These are phyloP conservation scores for Pyrenophora seminiperda DNA, from an alignment of 2,329 filamentous ascomycete genomes.

Conservation along the genomic window DNA sequence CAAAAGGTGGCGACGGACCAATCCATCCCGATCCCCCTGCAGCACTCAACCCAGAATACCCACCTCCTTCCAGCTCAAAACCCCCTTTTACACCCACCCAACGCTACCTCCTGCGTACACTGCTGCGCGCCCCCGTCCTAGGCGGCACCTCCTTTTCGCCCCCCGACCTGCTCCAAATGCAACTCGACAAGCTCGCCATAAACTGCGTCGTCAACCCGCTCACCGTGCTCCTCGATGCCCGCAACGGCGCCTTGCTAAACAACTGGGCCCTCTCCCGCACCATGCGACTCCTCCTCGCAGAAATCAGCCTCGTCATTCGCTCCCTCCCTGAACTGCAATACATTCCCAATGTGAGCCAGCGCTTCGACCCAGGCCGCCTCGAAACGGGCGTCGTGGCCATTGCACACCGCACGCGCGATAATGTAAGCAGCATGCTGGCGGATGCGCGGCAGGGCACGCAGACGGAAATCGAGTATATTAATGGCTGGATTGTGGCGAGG, in stretches of 20 bases:
- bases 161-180: slow-evolving; percentile 69
- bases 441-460: slow-evolving; percentile 64
- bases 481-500: slow-evolving; percentile 81
- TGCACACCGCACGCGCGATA: slow-evolving; percentile 59
- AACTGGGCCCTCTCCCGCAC: slow-evolving; percentile 69
- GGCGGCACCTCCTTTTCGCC: slow-evolving; percentile 63
- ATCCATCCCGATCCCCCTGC: slow-evolving; percentile 13
- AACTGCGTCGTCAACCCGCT: slow-evolving; percentile 80
- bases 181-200: slow-evolving; percentile 79
- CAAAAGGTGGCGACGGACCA: slow-evolving; percentile 5
- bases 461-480: slow-evolving; percentile 83
- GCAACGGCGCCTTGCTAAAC: slow-evolving; percentile 71
- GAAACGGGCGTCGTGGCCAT: slow-evolving; percentile 64
- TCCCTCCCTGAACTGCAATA: slow-evolving; percentile 74
- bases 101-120: slow-evolving; percentile 67
- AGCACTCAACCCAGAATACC: slow-evolving; percentile 22
- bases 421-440: slow-evolving; percentile 70
- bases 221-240: slow-evolving; percentile 76
- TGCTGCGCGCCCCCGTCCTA: slow-evolving; percentile 67
- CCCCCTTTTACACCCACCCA: slow-evolving; percentile 51
- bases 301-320: slow-evolving; percentile 74
- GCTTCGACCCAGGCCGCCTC: slow-evolving; percentile 66
- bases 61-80: slow-evolving; percentile 20
- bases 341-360: slow-evolving; percentile 63
- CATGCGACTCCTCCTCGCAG: slow-evolving; percentile 73